Percentiles rank a stretch among this genome's conserved stretches.
phyloP scores from a whole-genome alignment of 208 protist species.

The Leishmania guyanensis region DNA sequence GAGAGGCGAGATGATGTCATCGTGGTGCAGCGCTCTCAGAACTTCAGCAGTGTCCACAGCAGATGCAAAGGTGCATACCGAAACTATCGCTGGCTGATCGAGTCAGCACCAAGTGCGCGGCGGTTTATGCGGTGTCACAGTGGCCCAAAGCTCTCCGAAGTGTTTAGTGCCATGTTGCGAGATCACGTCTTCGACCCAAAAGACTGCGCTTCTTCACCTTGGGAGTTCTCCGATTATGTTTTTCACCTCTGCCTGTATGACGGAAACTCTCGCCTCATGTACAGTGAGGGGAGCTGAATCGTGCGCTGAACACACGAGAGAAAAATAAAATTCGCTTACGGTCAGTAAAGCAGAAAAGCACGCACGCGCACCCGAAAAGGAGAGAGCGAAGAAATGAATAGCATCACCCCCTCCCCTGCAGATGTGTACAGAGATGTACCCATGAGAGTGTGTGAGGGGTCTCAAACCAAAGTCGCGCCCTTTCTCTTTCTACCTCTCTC shows the following conservation, averaged over 20 bases:
- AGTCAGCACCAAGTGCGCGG: conserved; percentile 38
- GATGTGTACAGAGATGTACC: background rate
- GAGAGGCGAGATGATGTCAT: conserved; percentile 46
- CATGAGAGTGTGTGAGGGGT: background rate
- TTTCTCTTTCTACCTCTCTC: background rate
- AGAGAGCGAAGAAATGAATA: background rate
- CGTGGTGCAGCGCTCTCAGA: conserved; percentile 55
- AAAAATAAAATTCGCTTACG: too few species aligned
- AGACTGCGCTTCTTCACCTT: conserved; percentile 26
- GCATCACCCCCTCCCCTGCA: background rate
- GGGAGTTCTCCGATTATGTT: conserved; percentile 36
- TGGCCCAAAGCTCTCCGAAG: conserved; percentile 14
- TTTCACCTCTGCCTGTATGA: conserved; percentile 26
- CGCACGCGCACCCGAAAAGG: background rate
- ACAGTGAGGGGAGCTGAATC: background rate
- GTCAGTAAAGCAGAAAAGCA: background rate
- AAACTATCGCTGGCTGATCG: conserved; percentile 35
- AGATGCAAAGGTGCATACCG: conserved; percentile 52
- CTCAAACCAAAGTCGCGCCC: background rate
- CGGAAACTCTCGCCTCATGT: background rate
- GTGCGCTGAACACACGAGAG: too few species aligned
- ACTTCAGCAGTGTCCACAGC: conserved; percentile 60
- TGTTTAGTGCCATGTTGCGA: conserved; percentile 26
- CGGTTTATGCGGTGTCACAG: conserved; percentile 15
- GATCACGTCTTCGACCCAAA: conserved; percentile 32